Conservation (phyloP, 306 rosid species). For the Gleditsia sinensis region DNA sequence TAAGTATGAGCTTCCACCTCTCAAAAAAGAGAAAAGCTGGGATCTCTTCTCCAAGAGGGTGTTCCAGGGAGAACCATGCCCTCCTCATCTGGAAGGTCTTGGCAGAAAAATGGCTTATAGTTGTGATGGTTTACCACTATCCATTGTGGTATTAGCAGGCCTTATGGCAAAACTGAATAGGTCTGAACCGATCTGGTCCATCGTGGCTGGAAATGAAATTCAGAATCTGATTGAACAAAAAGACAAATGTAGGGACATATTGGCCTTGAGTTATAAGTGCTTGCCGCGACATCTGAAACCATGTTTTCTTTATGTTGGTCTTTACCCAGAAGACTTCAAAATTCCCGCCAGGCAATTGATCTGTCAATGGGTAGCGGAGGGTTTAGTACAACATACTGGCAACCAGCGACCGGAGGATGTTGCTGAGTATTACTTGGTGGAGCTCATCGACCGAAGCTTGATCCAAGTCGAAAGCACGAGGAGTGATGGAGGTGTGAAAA, state of each 20-base stretch:
- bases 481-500: conserved; percentile 6
- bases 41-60: conserved; percentile 27
- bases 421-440: not conserved
- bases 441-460: conserved; percentile 10
- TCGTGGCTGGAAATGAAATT: not conserved
- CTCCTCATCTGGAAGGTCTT: not conserved
- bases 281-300: conserved; percentile 30
- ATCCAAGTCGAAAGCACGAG: not conserved
- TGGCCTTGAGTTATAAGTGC: not conserved
- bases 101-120: not conserved
- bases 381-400: not conserved
- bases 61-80: not conserved
- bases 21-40: conserved; percentile 4
- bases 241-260: not conserved
- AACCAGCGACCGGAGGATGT: not conserved
- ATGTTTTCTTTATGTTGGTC: conserved; percentile 34
- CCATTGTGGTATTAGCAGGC: not conserved
- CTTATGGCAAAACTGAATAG: not conserved
- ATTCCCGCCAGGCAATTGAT: conserved; percentile 15
- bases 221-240: not conserved
- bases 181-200: not conserved
- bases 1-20: not conserved
- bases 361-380: not conserved
- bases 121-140: not conserved
- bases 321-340: conserved; percentile 31